Evolutionary conservation across 2,329 filamentous ascomycete species (phyloP).

Genomic region (Paecilomyces formosus): DNA sequence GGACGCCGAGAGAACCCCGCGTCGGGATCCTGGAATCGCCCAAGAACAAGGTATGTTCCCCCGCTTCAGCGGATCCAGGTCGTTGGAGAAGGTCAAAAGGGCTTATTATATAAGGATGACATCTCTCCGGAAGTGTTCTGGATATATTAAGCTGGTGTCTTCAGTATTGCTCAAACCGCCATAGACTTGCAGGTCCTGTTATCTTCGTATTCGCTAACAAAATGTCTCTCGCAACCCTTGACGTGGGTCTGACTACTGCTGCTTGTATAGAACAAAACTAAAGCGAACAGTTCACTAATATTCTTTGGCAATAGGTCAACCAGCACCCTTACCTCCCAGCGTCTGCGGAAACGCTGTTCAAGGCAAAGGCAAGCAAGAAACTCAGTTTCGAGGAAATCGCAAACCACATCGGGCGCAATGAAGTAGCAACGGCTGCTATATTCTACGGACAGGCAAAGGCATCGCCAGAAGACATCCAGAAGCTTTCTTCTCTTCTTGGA

Average conservation of each 20-base stretch:
- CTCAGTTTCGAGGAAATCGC: conserved; percentile 76
- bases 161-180: neutral
- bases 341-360: conserved; percentile 67
- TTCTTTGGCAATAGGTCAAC: conserved; percentile 13
- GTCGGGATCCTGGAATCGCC: neutral
- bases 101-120: conserved; percentile 8
- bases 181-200: neutral
- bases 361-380: conserved; percentile 67
- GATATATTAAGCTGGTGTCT: neutral
- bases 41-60: neutral
- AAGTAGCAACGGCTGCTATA: conserved; percentile 77
- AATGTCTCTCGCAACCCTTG: conserved; percentile 39
- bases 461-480: conserved; percentile 59
- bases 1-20: neutral
- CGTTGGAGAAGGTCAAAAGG: conserved; percentile 1
- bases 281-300: neutral
- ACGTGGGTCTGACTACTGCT: conserved; percentile 21
- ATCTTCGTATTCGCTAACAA: conserved; percentile 8
- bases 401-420: conserved; percentile 63
- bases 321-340: conserved; percentile 56
- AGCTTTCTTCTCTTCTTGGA: conserved; percentile 58
- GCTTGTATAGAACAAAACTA: neutral
- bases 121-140: neutral
- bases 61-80: neutral
- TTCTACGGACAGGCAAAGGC: conserved; percentile 85